Evolutionary conservation across 2,329 filamentous ascomycete genomes (phyloP).

Genomic region (Colletotrichum australisinense): DNA sequence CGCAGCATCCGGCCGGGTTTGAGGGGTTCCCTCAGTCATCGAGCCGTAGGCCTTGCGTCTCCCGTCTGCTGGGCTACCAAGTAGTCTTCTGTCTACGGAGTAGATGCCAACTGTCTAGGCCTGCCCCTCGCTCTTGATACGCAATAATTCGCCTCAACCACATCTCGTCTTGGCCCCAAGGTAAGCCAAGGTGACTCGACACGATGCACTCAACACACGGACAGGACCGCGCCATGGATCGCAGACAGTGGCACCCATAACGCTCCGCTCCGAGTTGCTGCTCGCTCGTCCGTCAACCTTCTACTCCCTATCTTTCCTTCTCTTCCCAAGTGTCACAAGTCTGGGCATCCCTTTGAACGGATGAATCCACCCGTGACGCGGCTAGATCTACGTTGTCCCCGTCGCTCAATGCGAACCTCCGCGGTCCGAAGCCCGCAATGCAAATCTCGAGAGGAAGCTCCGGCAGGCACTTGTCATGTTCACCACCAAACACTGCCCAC

Average conservation of each 20-base stretch:
- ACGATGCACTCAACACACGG: neutral
- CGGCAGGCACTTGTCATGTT: neutral
- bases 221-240: constrained; percentile 1
- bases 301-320: neutral
- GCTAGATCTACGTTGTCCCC: neutral
- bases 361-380: constrained; percentile 29
- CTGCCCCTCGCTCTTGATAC: neutral
- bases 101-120: neutral
- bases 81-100: no score
- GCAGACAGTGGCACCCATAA: constrained; percentile 8
- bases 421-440: constrained; percentile 9
- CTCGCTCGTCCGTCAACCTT: neutral
- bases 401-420: constrained; percentile 17
- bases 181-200: neutral
- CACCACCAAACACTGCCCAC: neutral
- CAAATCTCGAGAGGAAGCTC: neutral
- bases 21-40: neutral
- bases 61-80: neutral
- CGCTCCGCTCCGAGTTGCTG: constrained; percentile 17
- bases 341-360: constrained; percentile 31
- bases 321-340: constrained; percentile 22
- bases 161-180: neutral
- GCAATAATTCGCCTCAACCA: neutral
- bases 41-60: constrained; percentile 4
- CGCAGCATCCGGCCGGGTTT: constrained; percentile 28